Percentiles rank a stretch among this genome's conserved stretches.
Conservation (phyloP, 169 alveolate genomes). For the Eimeria maxima region DNA sequence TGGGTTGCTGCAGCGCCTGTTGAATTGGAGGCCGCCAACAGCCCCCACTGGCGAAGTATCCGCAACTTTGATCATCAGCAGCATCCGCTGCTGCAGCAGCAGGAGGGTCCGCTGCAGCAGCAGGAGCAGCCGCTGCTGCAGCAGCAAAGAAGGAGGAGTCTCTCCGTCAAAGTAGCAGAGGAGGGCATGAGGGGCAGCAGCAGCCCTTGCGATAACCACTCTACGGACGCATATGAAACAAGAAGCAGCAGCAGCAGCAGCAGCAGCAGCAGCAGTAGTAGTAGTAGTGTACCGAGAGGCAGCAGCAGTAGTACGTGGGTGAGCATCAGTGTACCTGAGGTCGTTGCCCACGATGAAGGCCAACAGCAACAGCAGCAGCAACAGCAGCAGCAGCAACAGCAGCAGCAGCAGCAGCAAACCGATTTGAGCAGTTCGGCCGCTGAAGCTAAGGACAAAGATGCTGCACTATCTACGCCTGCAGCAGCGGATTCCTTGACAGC, state of each 20-base stretch:
- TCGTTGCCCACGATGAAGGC: not conserved
- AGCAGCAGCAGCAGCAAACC: conserved; percentile 15
- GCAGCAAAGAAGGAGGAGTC: not conserved
- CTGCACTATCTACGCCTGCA: not conserved
- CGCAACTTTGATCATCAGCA: not conserved
- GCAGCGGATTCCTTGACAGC: not conserved
- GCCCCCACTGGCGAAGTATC: not conserved
- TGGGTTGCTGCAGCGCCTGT: conserved; percentile 36
- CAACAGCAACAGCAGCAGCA: not conserved
- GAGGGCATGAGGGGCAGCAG: not conserved
- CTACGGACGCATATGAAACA: not conserved
- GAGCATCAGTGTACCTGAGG: not conserved
- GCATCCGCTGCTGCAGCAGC: conserved; percentile 1
- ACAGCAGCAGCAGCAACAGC: conserved; percentile 15
- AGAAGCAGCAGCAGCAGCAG: conserved; percentile 17
- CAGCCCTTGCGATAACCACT: not conserved
- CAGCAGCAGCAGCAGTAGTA: not conserved
- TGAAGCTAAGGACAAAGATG: too few relatives aligned
- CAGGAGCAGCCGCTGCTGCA: conserved; percentile 27
- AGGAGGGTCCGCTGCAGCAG: too few relatives aligned
- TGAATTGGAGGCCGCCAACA: not conserved
- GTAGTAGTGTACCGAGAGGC: not conserved
- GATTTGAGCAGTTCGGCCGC: not conserved
- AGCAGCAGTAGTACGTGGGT: conserved; percentile 1
- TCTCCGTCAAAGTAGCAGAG: not conserved